A percentile compares a stretch with the other conserved stretches of the same genome.
Conservation (phyloP, 805 yeast genomes). For the Spathaspora girioi region DNA sequence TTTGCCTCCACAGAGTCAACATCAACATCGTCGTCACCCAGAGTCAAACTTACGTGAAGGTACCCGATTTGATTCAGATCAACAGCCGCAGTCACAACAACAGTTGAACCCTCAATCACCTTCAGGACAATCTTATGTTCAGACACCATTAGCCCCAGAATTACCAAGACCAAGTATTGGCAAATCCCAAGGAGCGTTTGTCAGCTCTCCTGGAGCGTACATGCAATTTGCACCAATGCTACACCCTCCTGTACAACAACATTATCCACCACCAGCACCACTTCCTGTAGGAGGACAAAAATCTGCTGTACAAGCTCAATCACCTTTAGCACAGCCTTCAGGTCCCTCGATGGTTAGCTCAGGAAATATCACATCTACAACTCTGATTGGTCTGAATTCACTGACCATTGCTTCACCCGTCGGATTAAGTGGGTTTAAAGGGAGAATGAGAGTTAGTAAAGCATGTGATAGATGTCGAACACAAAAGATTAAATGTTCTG, state of each 20-base stretch:
- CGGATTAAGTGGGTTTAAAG: conserved; percentile 4
- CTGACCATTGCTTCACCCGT: neutral
- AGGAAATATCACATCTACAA: neutral
- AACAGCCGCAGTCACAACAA: neutral
- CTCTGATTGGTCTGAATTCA: neutral
- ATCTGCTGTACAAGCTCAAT: neutral
- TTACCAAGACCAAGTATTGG: conserved; percentile 1
- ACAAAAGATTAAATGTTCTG: conserved; percentile 57
- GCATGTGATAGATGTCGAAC: conserved; percentile 57
- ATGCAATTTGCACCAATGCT: conserved; percentile 1
- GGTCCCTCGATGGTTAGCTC: neutral
- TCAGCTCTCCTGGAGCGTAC: conserved; percentile 1
- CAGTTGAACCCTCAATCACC: neutral
- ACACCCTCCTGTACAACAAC: neutral
- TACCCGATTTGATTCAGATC: neutral
- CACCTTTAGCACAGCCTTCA: neutral
- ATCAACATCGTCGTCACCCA: neutral
- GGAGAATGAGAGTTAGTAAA: conserved; percentile 41
- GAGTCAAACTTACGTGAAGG: neutral
- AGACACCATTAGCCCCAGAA: neutral
- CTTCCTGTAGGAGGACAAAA: neutral
- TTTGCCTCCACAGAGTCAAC: neutral
- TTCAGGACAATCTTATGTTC: neutral
- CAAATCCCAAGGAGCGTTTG: neutral
- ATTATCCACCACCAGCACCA: neutral